Evolutionary conservation across 2,329 filamentous ascomycete species (phyloP).

Genomic region (Dendryphion nanum): DNA sequence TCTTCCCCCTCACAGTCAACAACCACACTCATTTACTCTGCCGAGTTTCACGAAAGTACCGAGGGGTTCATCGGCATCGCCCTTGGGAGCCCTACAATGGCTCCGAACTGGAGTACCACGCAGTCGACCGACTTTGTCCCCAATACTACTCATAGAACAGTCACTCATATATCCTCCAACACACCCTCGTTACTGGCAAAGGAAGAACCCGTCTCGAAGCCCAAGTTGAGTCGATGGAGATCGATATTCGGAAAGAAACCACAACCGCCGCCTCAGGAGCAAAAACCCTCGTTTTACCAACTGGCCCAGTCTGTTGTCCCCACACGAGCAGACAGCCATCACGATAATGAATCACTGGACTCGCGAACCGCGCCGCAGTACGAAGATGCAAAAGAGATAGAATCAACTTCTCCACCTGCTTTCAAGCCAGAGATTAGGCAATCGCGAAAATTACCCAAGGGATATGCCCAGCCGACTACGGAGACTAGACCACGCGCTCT

Average conservation of each 20-base stretch:
- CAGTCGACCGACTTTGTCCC: slow-evolving; percentile 16
- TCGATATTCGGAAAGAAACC: slow-evolving; percentile 37
- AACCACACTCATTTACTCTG: slow-evolving; percentile 29
- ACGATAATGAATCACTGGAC: slow-evolving; percentile 26
- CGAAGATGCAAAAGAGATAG: slow-evolving; percentile 12
- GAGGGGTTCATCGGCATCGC: slow-evolving; percentile 40
- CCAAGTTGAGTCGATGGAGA: slow-evolving; percentile 40
- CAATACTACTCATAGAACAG: slow-evolving; percentile 12
- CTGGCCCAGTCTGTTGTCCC: slow-evolving; percentile 23
- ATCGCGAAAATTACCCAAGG: slow-evolving; percentile 25
- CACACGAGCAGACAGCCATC: slow-evolving; percentile 30
- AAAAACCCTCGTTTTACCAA: slow-evolving; percentile 36
- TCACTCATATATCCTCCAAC: slow-evolving; percentile 19
- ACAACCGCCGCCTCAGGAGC: slow-evolving; percentile 14
- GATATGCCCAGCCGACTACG: slow-evolving; percentile 10
- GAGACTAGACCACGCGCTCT: slow-evolving; percentile 21
- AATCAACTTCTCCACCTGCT: slow-evolving; percentile 20
- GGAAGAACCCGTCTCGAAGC: slow-evolving; percentile 19
- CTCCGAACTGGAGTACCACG: slow-evolving; percentile 26
- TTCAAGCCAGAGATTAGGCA: slow-evolving; percentile 30
- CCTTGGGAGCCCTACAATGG: slow-evolving; percentile 37
- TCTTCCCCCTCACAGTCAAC: slow-evolving; percentile 27
- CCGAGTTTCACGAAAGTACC: slow-evolving; percentile 23
- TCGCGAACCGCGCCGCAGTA: slow-evolving; percentile 13
- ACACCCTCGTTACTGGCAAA: not conserved